A percentile compares a stretch with the other conserved stretches of the same genome.
Evolutionary conservation across 1,284 basidiomycete species (phyloP).

Genomic region (Anthracocystis walkeri): DNA sequence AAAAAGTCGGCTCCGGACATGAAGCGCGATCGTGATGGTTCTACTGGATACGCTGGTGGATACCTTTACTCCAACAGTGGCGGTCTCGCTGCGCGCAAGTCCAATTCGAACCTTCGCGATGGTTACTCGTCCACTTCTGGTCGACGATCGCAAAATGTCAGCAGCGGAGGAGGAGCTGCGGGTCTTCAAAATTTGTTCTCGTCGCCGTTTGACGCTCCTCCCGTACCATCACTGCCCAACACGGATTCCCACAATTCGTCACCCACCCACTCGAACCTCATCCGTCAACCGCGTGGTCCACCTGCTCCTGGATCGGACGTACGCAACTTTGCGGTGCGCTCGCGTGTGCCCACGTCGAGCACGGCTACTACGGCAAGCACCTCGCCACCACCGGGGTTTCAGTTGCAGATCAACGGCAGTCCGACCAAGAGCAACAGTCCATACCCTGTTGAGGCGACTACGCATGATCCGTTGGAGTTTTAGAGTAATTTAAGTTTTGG

Average conservation of each 20-base stretch:
- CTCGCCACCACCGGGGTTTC: slow-evolving; percentile 21
- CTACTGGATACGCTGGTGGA: slow-evolving; percentile 20
- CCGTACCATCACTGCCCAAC: slow-evolving; percentile 47
- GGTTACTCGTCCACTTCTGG: slow-evolving; percentile 56
- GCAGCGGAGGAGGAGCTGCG: slow-evolving; percentile 54
- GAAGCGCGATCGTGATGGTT: slow-evolving; percentile 50
- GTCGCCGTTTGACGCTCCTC: slow-evolving; percentile 59
- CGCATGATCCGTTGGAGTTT: slow-evolving; percentile 52
- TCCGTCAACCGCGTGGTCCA: slow-evolving; percentile 59
- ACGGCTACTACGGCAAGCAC: slow-evolving; percentile 10
- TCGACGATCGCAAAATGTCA: slow-evolving; percentile 68
- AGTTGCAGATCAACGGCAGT: slow-evolving; percentile 41
- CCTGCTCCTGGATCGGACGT: slow-evolving; percentile 44
- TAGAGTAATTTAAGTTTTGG: slow-evolving; percentile 9
- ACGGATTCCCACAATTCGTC: slow-evolving; percentile 27
- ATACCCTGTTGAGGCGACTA: slow-evolving; percentile 37
- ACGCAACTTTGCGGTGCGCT: slow-evolving; percentile 57
- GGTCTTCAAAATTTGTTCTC: slow-evolving; percentile 61
- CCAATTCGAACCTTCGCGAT: slow-evolving; percentile 60
- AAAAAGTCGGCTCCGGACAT: slow-evolving; percentile 69
- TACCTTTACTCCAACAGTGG: slow-evolving; percentile 21
- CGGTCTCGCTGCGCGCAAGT: slow-evolving; percentile 44
- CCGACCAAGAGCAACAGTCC: slow-evolving; percentile 24
- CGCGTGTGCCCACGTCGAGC: slow-evolving; percentile 35
- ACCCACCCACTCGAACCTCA: slow-evolving; percentile 28